Base-by-base conservation (phyloP, 2,329 filamentous ascomycete species). In the Neopestalotiopsis sp. region DNA sequence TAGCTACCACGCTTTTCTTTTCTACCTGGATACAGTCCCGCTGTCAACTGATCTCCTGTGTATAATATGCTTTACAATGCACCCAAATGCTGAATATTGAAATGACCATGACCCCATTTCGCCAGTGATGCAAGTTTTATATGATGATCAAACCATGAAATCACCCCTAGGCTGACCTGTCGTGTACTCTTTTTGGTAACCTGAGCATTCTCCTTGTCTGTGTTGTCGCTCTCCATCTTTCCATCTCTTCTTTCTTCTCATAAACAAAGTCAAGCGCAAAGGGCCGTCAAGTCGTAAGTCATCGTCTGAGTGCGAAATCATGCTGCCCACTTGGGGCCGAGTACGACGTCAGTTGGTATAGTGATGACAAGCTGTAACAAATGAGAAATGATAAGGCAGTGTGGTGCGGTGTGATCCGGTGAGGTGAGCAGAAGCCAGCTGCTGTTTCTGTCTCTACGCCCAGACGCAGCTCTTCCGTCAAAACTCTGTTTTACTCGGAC, bases 211-310 rank as follows among this genome's bases (percentile, higher is more conserved):
- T n/a, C 20, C 57, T 59, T 59, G 10, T 59, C 24, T 59, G 61
- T 64, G 24, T 17, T 40, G 59, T 34, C 32, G 17, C 32, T 56
- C 32, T 56, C 30, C 49, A 12, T 38, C 32, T 66, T 20, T 17
- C 62, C 24, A 57, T 10, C 49, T 40, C 14, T 28, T 53, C 62
- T 30, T 38, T 67, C 58, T 28, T 61, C 65, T 56, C 58, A 67
- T 67, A 61, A 5, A 62, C 9, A 49, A 34, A 30, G n/a, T 13
- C 45, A 53, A 20, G 49, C 32, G 64, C 30, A 58, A 32, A 17
- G 42, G 34, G 65, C 65, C 65, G 56, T 67, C 56, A 67, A 66
- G 42, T 66, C 64, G 20, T 67, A 61, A 67, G 24, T 59, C 49
- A 38, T 67, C 49, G 42, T 38, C 34, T 38, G 10, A 38, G 10